Conservation (phyloP, 2,329 filamentous ascomycete species). For the Sporothrix brasiliensis region DNA sequence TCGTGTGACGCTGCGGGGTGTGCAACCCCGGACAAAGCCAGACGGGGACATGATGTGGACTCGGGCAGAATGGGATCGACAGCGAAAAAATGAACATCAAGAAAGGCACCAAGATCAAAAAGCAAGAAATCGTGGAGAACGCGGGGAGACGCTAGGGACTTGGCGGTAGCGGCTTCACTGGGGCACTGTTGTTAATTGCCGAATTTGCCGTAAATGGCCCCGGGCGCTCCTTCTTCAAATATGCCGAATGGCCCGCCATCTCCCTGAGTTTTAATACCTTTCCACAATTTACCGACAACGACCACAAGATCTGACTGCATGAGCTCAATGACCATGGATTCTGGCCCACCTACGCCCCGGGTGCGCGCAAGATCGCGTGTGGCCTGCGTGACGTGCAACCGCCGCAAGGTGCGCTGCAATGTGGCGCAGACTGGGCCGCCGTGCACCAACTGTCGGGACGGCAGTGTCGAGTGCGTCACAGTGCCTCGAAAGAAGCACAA, state of each 20-base stretch:
- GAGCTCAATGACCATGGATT: background rate
- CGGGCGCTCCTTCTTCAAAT: conserved; percentile 2
- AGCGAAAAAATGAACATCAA: background rate
- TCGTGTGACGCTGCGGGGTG: conserved; percentile 1
- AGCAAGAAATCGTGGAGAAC: conserved; percentile 21
- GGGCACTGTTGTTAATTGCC: background rate
- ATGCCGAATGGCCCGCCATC: conserved; percentile 18
- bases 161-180: conserved; percentile 9
- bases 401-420: conserved; percentile 28
- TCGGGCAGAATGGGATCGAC: background rate
- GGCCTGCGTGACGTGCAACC: conserved; percentile 20
- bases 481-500: conserved; percentile 27
- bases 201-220: conserved; percentile 9
- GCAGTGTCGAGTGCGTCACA: background rate
- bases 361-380: conserved; percentile 11
- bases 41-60: background rate
- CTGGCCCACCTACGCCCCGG: background rate
- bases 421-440: conserved; percentile 24
- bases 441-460: conserved; percentile 25
- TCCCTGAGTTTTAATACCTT: background rate
- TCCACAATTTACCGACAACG: background rate
- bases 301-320: background rate
- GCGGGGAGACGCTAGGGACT: conserved; percentile 20
- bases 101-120: background rate
- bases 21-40: conserved; percentile 2